These are phyloP conservation scores for Cladosporium velox DNA, from an alignment of 2,329 filamentous ascomycete genomes.

Conservation along the genomic window DNA sequence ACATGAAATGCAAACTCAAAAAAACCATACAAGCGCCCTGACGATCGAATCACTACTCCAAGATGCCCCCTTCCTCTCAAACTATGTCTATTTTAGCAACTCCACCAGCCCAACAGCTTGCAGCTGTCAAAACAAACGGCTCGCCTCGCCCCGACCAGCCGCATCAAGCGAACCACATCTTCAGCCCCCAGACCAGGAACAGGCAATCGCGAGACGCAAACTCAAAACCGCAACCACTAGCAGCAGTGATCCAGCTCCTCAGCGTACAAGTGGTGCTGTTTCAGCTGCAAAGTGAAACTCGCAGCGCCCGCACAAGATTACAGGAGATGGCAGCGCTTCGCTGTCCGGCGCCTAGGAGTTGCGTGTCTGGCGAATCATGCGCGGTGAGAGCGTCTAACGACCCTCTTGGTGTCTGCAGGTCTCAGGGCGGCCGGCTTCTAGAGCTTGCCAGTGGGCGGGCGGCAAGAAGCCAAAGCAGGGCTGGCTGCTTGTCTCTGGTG, in stretches of 20 bases:
- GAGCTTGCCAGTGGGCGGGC: constrained; percentile 13
- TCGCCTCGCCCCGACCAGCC: constrained; percentile 11
- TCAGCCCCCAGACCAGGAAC: constrained; percentile 9
- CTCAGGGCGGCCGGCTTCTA: constrained; percentile 13
- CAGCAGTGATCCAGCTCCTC: neutral
- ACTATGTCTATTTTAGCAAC: neutral
- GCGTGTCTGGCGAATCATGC: constrained; percentile 9
- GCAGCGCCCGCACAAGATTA: neutral
- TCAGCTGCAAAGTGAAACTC: constrained; percentile 7
- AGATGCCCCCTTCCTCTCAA: neutral
- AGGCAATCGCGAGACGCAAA: constrained; percentile 13
- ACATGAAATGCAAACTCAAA: neutral
- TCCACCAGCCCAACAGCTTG: neutral
- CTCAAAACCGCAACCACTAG: neutral
- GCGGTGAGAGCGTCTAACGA: neutral
- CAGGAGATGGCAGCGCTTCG: constrained; percentile 12
- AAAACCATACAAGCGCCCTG: neutral
- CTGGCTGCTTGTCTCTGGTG: neutral
- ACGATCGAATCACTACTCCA: neutral
- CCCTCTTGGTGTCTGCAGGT: constrained; percentile 10
- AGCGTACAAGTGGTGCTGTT: neutral
- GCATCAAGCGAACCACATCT: neutral
- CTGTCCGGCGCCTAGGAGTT: constrained; percentile 4
- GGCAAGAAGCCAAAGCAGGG: neutral
- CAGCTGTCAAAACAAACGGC: constrained; percentile 14